These are phyloP conservation scores for Mycogone perniciosa DNA, from an alignment of 2,329 filamentous ascomycete species.

Conservation along the genomic window DNA sequence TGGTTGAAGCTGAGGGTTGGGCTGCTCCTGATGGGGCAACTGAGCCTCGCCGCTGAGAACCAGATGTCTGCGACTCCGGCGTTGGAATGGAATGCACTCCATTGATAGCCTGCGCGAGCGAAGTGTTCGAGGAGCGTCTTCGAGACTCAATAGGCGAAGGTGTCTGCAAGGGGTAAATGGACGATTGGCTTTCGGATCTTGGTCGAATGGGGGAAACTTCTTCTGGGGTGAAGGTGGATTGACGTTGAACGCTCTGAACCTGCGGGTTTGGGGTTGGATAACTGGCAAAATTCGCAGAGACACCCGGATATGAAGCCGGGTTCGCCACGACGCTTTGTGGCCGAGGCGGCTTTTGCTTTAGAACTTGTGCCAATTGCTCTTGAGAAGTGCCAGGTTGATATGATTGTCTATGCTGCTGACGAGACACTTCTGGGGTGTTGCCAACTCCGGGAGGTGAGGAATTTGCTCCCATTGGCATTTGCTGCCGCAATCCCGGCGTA, in stretches of 20 bases:
- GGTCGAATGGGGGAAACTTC: slow-evolving; percentile 13
- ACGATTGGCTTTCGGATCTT: slow-evolving; percentile 15
- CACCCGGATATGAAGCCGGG: neutral
- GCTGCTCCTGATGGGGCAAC: neutral
- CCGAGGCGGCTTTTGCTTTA: slow-evolving; percentile 2
- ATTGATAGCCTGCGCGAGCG: neutral
- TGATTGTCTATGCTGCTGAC: slow-evolving; percentile 2
- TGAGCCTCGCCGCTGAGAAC: neutral
- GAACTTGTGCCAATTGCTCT: neutral
- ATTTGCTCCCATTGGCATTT: slow-evolving; percentile 2
- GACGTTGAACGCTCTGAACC: slow-evolving; percentile 4
- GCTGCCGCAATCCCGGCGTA: neutral
- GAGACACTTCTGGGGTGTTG: neutral
- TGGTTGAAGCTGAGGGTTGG: neutral
- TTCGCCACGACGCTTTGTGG: slow-evolving; percentile 4
- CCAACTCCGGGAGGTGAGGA: neutral
- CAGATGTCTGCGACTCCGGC: slow-evolving; percentile 1
- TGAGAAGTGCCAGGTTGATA: slow-evolving; percentile 1
- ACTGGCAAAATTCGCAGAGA: slow-evolving; percentile 1
- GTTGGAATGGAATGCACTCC: slow-evolving; percentile 7
- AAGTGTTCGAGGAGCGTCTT: slow-evolving; percentile 12
- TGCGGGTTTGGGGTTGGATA: neutral
- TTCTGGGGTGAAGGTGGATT: slow-evolving; percentile 6
- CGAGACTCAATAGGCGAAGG: slow-evolving; percentile 14
- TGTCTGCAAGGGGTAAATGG: slow-evolving; percentile 10